Conservation (phyloP, 2,329 filamentous ascomycete species). For the Fusarium chaquense region DNA sequence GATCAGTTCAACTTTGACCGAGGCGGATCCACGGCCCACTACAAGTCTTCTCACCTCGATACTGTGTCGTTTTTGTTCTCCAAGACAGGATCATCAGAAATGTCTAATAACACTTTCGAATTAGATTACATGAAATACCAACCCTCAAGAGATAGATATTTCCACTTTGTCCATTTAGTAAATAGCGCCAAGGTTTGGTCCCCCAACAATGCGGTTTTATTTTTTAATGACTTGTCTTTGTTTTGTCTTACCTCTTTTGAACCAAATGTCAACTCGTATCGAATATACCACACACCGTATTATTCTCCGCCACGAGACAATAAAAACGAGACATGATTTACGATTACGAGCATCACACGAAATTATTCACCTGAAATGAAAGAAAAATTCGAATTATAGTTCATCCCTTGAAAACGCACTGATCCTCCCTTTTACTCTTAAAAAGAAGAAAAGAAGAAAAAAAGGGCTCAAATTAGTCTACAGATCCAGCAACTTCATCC, state of each 20-base stretch:
- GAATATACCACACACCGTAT: constrained; percentile 1
- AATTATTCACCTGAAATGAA: constrained; percentile 1
- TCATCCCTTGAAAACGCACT: constrained; percentile 13
- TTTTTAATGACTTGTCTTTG: neutral
- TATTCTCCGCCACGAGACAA: neutral
- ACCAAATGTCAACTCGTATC: constrained; percentile 13
- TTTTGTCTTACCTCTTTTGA: constrained; percentile 16
- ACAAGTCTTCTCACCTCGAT: neutral
- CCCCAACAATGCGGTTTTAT: constrained; percentile 19
- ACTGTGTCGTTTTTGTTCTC: neutral
- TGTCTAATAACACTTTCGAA: constrained; percentile 13
- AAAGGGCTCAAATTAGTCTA: constrained; percentile 25
- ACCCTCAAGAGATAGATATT: neutral
- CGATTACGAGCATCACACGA: neutral
- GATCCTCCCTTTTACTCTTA: constrained; percentile 4
- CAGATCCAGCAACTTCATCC: constrained; percentile 9
- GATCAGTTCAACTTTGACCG: constrained; percentile 27
- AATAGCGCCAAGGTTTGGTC: constrained; percentile 12
- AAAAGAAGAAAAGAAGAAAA: constrained; percentile 4
- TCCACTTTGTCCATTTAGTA: constrained; percentile 8
- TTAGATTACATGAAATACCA: constrained; percentile 4
- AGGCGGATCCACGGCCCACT: constrained; percentile 27
- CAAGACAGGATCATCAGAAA: constrained; percentile 19
- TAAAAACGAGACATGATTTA: neutral
- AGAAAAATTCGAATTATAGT: constrained; percentile 2